A percentile compares a stretch with the other conserved stretches of the same genome.
phyloP scores from a whole-genome alignment of 2,329 filamentous ascomycete species.

The Sphaceloma murrayae region DNA sequence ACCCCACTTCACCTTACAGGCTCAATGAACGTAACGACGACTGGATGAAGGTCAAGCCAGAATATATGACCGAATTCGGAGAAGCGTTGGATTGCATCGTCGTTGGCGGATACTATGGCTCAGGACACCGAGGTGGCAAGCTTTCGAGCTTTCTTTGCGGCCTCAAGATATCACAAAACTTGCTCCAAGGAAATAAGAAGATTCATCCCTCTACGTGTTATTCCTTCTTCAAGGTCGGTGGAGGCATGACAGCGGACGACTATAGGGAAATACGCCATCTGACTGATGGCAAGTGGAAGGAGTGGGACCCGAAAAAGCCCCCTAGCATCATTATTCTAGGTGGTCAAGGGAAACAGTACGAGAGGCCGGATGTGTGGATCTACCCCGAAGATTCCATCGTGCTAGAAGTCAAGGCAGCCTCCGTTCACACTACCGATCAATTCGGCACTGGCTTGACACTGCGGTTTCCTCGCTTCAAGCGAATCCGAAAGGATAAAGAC shows the following conservation, averaged over 20 bases:
- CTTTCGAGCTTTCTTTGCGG: slow-evolving; percentile 88
- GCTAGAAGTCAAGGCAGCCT: slow-evolving; percentile 78
- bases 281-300: slow-evolving; percentile 84
- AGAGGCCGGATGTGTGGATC: slow-evolving; percentile 88
- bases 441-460: slow-evolving; percentile 71
- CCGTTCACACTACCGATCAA: slow-evolving; percentile 61
- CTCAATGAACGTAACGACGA: slow-evolving; percentile 87
- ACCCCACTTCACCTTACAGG: slow-evolving; percentile 74
- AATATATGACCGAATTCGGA: slow-evolving; percentile 95
- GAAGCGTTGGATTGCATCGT: slow-evolving; percentile 85
- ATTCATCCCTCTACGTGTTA: slow-evolving; percentile 58
- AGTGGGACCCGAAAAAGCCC: slow-evolving; percentile 70
- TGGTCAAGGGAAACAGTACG: slow-evolving; percentile 64
- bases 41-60: slow-evolving; percentile 98
- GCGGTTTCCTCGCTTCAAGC: slow-evolving; percentile 83
- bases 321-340: slow-evolving; percentile 72
- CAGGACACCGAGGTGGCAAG: slow-evolving; percentile 70
- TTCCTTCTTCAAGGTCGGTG: slow-evolving; percentile 98
- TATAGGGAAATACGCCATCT: slow-evolving; percentile 73
- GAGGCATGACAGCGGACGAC: slow-evolving; percentile 76
- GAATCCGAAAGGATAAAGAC: slow-evolving; percentile 66
- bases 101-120: slow-evolving; percentile 87
- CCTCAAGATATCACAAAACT: slow-evolving; percentile 62
- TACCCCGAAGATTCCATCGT: slow-evolving; percentile 80
- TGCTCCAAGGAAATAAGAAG: slow-evolving; percentile 37